Evolutionary conservation across 1,139 yeast genomes (phyloP), one percentile per base, ranked within the genome.

Genomic region (Hyphopichia burtonii): DNA sequence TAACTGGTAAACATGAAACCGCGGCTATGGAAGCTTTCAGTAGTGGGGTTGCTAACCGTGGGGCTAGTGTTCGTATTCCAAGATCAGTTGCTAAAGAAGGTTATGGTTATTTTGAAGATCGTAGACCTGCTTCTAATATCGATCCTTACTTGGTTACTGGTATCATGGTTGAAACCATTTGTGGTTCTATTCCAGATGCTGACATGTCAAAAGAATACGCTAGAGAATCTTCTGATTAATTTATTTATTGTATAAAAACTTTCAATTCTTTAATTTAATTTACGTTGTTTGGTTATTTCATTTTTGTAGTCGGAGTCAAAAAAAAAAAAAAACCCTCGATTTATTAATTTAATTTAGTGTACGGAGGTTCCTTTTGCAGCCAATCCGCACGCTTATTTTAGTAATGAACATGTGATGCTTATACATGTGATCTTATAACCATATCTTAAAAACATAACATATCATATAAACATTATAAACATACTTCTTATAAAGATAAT

Each of bases 111-210:
- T 93, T 93, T 61, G 99, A 93, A 80, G 99, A 93, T 76, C 89
- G 99, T 80, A 90, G 99, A 78, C 99, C 98, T 49, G 99, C 99
- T 55, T 91, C 98, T 50, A 93, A 93, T 84, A 93, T 93, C 61
- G 99, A 93, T 71, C 98, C 99, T 56, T 93, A 93, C 78, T 82
- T 91, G 71, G 98, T 93, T 53, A 90, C 97, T 45, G 99, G 98
- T 78, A 90, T 93, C 64, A 88, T 93, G 85, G 87, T 87, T 59
- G 99, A 93, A 79, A 91, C 98, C 59, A 83, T 93, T 55, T 87
- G 94, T 70, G 98, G 98, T 67, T 80, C 95, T 46, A 87, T 91
- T 61, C 91, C 94, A 47, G 96, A 88, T 63, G 96, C 96, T 65
- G 96, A 91, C 73, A 91, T 93, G 95, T 79, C 83, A 55, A 83